These are phyloP conservation scores for Pisolithus tinctorius DNA, from an alignment of 768 basidiomycete genomes.

Conservation along the genomic window DNA sequence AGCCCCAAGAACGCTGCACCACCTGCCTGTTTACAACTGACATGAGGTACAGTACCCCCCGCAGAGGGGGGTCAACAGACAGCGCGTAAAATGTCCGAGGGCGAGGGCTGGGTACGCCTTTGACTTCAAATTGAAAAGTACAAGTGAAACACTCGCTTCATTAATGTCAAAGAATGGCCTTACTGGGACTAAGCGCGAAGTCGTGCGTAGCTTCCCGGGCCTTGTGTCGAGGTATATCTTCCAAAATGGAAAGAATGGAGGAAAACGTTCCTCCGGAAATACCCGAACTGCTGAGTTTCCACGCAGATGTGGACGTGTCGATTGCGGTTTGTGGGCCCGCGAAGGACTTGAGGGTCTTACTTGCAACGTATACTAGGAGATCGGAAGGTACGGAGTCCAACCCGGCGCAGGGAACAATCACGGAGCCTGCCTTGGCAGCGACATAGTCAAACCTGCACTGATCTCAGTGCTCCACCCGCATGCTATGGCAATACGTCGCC, in stretches of 20 bases:
- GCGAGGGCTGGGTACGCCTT: slow-evolving; percentile 16
- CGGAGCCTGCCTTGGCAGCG: slow-evolving; percentile 62
- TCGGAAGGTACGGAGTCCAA: slow-evolving; percentile 62
- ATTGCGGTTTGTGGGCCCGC: slow-evolving; percentile 23
- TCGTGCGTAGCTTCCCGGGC: slow-evolving; percentile 22
- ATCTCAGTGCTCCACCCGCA: slow-evolving; percentile 8
- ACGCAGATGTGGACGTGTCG: slow-evolving; percentile 33
- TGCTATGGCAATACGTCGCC: slow-evolving; percentile 17
- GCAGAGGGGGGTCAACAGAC: slow-evolving; percentile 25
- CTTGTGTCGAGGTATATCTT: slow-evolving; percentile 24
- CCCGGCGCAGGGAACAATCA: slow-evolving; percentile 67
- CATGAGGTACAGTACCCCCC: slow-evolving; percentile 42
- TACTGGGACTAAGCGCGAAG: slow-evolving; percentile 41
- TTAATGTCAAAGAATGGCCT: slow-evolving; percentile 4
- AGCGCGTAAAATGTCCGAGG: slow-evolving; percentile 31
- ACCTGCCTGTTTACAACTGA: slow-evolving; percentile 37
- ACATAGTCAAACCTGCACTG: slow-evolving; percentile 55
- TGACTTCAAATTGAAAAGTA: slow-evolving; percentile 14
- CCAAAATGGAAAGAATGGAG: slow-evolving; percentile 15
- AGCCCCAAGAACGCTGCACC: slow-evolving; percentile 52
- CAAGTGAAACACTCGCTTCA: neutral
- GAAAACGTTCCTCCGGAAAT: slow-evolving; percentile 26
- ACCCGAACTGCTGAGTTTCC: slow-evolving; percentile 24
- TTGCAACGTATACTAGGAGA: slow-evolving; percentile 57
- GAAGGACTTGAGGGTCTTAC: slow-evolving; percentile 55